These are phyloP conservation scores for Backusella sp. DNA, from an alignment of 192 early-diverging fungal genomes.

Conservation along the genomic window DNA sequence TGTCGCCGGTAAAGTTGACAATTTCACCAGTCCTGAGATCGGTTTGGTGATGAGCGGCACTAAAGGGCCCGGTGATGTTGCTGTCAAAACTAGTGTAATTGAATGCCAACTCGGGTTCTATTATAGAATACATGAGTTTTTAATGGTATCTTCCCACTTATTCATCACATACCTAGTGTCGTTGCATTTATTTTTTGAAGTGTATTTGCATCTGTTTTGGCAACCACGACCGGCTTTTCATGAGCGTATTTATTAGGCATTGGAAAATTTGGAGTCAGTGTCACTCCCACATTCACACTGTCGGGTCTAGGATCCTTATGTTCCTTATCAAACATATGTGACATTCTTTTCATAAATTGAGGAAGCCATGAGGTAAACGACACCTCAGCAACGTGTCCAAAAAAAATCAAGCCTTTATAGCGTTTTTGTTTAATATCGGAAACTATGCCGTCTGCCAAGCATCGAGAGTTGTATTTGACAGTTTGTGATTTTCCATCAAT, in stretches of 20 bases:
- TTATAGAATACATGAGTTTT: not conserved
- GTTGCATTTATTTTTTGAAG: constrained; percentile 31
- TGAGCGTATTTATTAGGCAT: constrained; percentile 2
- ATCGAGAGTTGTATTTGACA: constrained; percentile 28
- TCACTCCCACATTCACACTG: constrained; percentile 20
- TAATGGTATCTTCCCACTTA: too few relatives aligned
- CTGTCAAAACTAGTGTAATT: constrained; percentile 6
- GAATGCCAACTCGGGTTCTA: not conserved
- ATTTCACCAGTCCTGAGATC: constrained; percentile 23
- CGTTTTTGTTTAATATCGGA: constrained; percentile 6
- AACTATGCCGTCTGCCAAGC: constrained; percentile 21
- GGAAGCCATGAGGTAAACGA: not conserved
- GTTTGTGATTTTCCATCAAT: constrained; percentile 8
- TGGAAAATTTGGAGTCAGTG: constrained; percentile 36
- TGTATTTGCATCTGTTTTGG: constrained; percentile 37
- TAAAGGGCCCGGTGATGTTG: not conserved
- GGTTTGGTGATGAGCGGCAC: constrained; percentile 33
- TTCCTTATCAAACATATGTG: not conserved
- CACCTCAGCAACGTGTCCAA: constrained; percentile 18
- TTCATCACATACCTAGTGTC: constrained; percentile 21
- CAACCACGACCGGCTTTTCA: constrained; percentile 11
- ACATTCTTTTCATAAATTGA: not conserved
- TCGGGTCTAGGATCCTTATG: not conserved
- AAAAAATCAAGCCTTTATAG: constrained; percentile 12
- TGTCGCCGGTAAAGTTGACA: constrained; percentile 9